Conservation (phyloP, 805 yeast species). For the Kregervanrija fluxuum region DNA sequence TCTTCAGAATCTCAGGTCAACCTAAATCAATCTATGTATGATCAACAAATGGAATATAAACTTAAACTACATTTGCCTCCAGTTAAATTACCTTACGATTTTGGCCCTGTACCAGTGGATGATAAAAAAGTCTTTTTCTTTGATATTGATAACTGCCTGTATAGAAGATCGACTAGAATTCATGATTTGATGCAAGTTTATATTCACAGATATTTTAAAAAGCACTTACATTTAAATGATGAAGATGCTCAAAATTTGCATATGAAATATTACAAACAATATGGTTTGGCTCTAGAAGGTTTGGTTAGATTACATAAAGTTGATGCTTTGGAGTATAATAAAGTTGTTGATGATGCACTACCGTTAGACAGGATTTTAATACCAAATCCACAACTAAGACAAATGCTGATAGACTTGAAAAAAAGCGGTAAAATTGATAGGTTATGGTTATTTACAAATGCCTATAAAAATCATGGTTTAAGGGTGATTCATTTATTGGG, state of each 20-base stretch:
- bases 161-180: constrained; percentile 64
- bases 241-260: constrained; percentile 72
- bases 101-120: constrained; percentile 12
- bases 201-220: constrained; percentile 75
- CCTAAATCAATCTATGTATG: constrained; percentile 4
- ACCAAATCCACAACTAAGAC: constrained; percentile 51
- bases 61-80: constrained; percentile 10
- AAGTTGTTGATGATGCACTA: constrained; percentile 83
- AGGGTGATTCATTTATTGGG: constrained; percentile 77
- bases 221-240: constrained; percentile 50
- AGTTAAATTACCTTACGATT: too few relatives aligned
- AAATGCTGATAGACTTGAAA: constrained; percentile 41
- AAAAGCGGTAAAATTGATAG: constrained; percentile 48
- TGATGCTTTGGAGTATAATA: constrained; percentile 83
- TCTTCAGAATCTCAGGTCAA: constrained; percentile 13
- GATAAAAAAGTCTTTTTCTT: constrained; percentile 53
- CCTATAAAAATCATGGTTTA: constrained; percentile 83
- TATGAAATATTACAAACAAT: constrained; percentile 68
- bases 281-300: constrained; percentile 93
- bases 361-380: constrained; percentile 74
- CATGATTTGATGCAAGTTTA: constrained; percentile 84
- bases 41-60: constrained; percentile 8
- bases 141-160: constrained; percentile 91
- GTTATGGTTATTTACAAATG: constrained; percentile 92
- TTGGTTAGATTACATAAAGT: constrained; percentile 62